These are phyloP conservation scores for Naganishia kalamii DNA, from an alignment of 768 basidiomycete species.

Conservation along the genomic window DNA sequence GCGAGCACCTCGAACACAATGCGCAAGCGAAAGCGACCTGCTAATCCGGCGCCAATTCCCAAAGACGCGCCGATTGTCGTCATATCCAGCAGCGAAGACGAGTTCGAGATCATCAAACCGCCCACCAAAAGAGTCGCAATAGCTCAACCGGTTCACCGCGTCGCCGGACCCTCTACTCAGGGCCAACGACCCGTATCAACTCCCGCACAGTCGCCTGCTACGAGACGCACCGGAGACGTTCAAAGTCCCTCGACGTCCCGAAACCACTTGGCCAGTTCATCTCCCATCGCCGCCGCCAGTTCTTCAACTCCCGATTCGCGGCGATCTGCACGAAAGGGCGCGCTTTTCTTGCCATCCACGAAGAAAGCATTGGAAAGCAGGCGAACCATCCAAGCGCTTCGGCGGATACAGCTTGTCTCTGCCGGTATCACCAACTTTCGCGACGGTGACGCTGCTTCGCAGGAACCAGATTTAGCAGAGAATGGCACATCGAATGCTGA, in stretches of 20 bases:
- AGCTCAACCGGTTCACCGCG: neutral
- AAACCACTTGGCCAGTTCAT: neutral
- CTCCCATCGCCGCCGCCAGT: neutral
- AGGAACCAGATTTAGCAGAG: neutral
- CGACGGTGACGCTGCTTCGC: neutral
- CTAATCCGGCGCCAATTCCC: neutral
- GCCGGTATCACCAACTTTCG: neutral
- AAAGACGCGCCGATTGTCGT: neutral
- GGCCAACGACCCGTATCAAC: neutral
- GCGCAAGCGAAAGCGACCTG: neutral
- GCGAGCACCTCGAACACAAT: neutral
- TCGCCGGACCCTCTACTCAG: neutral
- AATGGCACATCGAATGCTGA: neutral
- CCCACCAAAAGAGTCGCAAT: neutral
- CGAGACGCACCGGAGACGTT: neutral
- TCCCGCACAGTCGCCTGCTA: neutral
- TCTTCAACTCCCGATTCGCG: neutral
- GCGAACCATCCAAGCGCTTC: neutral
- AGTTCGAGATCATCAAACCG: neutral
- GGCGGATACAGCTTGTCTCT: neutral
- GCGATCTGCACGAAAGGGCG: neutral
- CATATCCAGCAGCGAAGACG: neutral
- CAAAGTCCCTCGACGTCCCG: neutral
- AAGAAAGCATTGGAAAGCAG: constrained; percentile 9
- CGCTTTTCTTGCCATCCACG: constrained; percentile 1